phyloP scores from a whole-genome alignment of 1,139 yeast genomes.

The Magnusiomyces suaveolens region DNA sequence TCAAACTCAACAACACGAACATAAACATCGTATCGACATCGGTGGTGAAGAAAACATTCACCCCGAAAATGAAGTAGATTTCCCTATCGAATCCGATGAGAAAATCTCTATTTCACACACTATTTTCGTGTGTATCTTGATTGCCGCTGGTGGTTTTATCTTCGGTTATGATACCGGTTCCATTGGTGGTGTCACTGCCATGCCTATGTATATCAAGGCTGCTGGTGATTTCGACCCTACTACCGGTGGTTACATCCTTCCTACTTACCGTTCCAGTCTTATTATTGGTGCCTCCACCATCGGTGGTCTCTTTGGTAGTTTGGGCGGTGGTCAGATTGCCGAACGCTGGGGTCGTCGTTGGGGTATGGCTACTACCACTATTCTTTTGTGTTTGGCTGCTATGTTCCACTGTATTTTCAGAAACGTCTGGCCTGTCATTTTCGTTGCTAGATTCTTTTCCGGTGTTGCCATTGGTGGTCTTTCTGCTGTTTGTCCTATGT shows the following conservation, averaged over 20 bases:
- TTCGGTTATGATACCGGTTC: slow-evolving; percentile 54
- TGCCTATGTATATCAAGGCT: slow-evolving; percentile 25
- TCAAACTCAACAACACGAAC: not conserved
- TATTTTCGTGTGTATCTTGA: slow-evolving; percentile 16
- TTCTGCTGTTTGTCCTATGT: slow-evolving; percentile 56
- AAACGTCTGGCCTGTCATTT: slow-evolving; percentile 33
- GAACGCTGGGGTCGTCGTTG: slow-evolving; percentile 46
- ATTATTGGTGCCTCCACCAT: slow-evolving; percentile 46
- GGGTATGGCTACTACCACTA: slow-evolving; percentile 40
- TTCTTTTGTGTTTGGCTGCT: slow-evolving; percentile 43
- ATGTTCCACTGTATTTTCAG: slow-evolving; percentile 44
- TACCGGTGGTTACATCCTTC: slow-evolving; percentile 22
- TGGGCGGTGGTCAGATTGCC: slow-evolving; percentile 39
- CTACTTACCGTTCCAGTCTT: slow-evolving; percentile 40
- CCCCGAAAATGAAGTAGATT: not conserved
- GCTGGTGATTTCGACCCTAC: not conserved
- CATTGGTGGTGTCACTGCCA: slow-evolving; percentile 48
- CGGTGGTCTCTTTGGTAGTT: slow-evolving; percentile 47
- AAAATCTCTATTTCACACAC: not conserved
- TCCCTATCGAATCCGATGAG: not conserved
- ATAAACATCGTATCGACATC: not conserved
- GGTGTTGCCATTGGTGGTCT: slow-evolving; percentile 62
- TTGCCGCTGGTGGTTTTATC: slow-evolving; percentile 47
- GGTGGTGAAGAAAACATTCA: not conserved
- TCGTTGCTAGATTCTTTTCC: slow-evolving; percentile 41